phyloP scores from a whole-genome alignment of 73 alveolate species.

The Halteria grandinella region DNA sequence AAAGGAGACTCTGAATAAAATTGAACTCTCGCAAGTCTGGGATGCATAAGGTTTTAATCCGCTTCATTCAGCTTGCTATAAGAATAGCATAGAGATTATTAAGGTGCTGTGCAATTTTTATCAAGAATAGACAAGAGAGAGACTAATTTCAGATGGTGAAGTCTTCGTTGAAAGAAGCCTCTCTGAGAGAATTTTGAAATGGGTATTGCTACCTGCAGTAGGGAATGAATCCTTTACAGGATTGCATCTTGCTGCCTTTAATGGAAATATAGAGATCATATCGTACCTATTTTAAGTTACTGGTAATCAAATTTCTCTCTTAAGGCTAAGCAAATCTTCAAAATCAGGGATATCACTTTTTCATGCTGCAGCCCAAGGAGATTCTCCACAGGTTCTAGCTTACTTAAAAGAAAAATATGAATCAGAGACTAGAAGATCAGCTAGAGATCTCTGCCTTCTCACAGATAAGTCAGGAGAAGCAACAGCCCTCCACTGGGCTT shows the following conservation, averaged over 20 bases:
- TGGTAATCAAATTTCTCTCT: slow-evolving; percentile 1
- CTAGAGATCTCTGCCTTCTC: neutral
- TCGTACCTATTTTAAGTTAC: neutral
- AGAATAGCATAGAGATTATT: neutral
- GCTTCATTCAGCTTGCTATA: slow-evolving; percentile 40
- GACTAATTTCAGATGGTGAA: neutral
- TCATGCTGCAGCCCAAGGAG: slow-evolving; percentile 59
- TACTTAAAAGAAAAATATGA: neutral
- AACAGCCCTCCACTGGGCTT: slow-evolving; percentile 59
- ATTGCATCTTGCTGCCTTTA: slow-evolving; percentile 50
- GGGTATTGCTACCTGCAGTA: slow-evolving; percentile 12
- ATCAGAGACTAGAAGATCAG: too few relatives aligned
- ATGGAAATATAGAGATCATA: slow-evolving; percentile 30
- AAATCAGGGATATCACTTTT: slow-evolving; percentile 24
- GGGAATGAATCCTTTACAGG: slow-evolving; percentile 48
- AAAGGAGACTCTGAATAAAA: neutral
- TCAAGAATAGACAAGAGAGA: neutral
- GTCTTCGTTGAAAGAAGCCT: neutral
- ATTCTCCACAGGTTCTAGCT: slow-evolving; percentile 14
- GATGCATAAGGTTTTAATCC: slow-evolving; percentile 30
- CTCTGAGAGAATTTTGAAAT: neutral
- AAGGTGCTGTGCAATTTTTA: slow-evolving; percentile 8
- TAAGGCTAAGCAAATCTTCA: neutral
- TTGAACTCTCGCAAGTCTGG: slow-evolving; percentile 28
- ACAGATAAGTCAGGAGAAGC: slow-evolving; percentile 8